phyloP scores from a whole-genome alignment of 306 rosid species.

The Corylus heterophylla region DNA sequence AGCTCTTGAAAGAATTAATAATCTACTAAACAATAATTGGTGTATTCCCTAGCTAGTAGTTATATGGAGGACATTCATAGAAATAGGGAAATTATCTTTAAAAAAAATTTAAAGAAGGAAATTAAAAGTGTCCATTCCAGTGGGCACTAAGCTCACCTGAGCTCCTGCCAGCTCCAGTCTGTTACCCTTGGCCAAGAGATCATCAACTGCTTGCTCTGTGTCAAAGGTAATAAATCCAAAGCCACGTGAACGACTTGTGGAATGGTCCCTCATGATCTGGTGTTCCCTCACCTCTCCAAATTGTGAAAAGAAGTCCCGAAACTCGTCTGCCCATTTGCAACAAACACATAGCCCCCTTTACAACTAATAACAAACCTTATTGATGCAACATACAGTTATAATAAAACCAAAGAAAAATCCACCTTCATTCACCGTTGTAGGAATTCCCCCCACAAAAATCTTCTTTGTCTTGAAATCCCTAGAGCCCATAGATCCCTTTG shows the following conservation, averaged over 20 bases:
- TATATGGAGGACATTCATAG: not conserved
- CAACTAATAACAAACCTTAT: conserved; percentile 14
- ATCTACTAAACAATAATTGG: not conserved
- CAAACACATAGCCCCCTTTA: conserved; percentile 11
- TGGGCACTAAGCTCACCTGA: conserved; percentile 56
- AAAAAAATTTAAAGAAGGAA: not conserved
- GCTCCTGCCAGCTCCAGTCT: conserved; percentile 83
- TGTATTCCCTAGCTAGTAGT: not conserved
- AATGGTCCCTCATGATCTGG: conserved; percentile 89
- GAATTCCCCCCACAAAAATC: conserved; percentile 93
- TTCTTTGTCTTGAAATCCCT: conserved; percentile 91
- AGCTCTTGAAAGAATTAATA: not conserved
- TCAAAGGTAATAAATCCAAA: conserved; percentile 81
- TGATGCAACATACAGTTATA: not conserved
- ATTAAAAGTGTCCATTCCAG: not conserved
- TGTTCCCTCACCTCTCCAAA: conserved; percentile 80
- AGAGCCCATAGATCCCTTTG: conserved; percentile 78
- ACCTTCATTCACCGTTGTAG: conserved; percentile 88
- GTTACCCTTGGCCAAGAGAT: conserved; percentile 80
- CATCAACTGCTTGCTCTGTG: conserved; percentile 85
- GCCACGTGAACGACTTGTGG: conserved; percentile 88
- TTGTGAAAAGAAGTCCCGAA: conserved; percentile 70
- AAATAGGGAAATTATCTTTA: not conserved
- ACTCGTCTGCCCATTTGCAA: conserved; percentile 57
- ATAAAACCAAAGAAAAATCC: conserved; percentile 28